Percentiles rank a stretch among this genome's conserved stretches.
phyloP scores from a whole-genome alignment of 148 eudicot species.

The Spergularia bocconei region DNA sequence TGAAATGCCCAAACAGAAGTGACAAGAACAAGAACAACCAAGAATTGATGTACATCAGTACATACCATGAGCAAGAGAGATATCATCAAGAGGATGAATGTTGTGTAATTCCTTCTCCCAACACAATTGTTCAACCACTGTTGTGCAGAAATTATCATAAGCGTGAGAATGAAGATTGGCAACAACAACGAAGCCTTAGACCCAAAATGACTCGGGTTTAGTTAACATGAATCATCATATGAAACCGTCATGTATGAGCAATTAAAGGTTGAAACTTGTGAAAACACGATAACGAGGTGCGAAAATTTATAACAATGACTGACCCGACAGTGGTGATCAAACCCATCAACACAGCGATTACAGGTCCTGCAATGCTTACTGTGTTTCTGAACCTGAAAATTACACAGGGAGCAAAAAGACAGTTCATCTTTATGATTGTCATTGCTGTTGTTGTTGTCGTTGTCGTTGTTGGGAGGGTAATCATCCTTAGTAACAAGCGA shows the following conservation, averaged over 20 bases:
- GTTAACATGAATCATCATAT: no score
- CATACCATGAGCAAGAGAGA: conserved; percentile 74
- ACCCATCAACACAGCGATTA: conserved; percentile 92
- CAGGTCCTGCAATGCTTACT: conserved; percentile 95
- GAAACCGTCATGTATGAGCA: no score
- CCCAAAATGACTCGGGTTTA: no score
- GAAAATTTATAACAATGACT: background rate
- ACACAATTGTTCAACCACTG: conserved; percentile 99
- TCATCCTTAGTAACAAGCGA: conserved; percentile 63
- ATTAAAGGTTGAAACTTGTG: no score
- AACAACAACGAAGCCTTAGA: no score
- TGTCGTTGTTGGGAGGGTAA: conserved; percentile 13
- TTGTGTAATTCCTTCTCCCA: conserved; percentile 85
- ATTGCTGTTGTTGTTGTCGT: conserved; percentile 42
- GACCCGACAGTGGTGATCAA: conserved; percentile 98
- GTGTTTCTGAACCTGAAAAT: conserved; percentile 68
- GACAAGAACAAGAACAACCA: background rate
- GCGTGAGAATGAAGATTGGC: background rate
- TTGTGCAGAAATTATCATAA: conserved; percentile 7
- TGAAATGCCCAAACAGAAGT: background rate
- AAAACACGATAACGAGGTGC: background rate
- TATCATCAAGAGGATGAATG: conserved; percentile 79
- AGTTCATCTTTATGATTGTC: conserved; percentile 44
- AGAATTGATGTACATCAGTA: background rate
- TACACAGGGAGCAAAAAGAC: conserved; percentile 77